Evolutionary conservation across 2,329 filamentous ascomycete genomes (phyloP), one percentile per base, ranked within the genome.

Genomic region (Fusarium sp.): DNA sequence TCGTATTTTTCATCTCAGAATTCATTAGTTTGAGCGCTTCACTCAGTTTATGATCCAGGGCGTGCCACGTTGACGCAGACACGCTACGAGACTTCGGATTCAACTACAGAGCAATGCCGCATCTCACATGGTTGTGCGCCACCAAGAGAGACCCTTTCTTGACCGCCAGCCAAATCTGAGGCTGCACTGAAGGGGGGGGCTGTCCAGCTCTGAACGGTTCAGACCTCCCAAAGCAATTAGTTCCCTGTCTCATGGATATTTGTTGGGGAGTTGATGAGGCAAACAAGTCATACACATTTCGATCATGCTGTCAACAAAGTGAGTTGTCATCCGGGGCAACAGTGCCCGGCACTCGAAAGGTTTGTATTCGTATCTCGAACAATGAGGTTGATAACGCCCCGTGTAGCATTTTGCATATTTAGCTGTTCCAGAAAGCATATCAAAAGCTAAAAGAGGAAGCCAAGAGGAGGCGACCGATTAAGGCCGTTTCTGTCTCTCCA

Each of bases 341-440:
- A 25, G 29, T 42, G 50, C 67, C 66, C 52, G 41, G 48, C 36
- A 60, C 56, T 66, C 40, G 37, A 51, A 69, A 47, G 55, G 61
- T 56, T 67, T 37, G 54, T 64, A 61, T 56, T 69, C 58, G 58
- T 59, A 55, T 70, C 66, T 67, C 58, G 60, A 69, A 69, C 41
- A 52, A 53, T 60, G 49, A 63, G 41, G 53, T 54, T 53, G 53
- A 31, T 42, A 69, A 68, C 61, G 51, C 55, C 61, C 54, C 55
- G 42, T 49, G 18, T 55, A 65, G 63, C 48, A 58, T 67, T 45
- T 50, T 59, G 54, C 52, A 56, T 57, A 65, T 63, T 58, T 39
- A 52, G 56, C 62, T 53, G 60, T 51, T 37, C 65, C 61, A 57
- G 54, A 65, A 52, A 63, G 36, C 57, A 63, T 47, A 66, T 50